Evolutionary conservation across 2,329 filamentous ascomycete genomes (phyloP), one percentile per base, ranked within the genome.

Genomic region (Sporothrix luriei): DNA sequence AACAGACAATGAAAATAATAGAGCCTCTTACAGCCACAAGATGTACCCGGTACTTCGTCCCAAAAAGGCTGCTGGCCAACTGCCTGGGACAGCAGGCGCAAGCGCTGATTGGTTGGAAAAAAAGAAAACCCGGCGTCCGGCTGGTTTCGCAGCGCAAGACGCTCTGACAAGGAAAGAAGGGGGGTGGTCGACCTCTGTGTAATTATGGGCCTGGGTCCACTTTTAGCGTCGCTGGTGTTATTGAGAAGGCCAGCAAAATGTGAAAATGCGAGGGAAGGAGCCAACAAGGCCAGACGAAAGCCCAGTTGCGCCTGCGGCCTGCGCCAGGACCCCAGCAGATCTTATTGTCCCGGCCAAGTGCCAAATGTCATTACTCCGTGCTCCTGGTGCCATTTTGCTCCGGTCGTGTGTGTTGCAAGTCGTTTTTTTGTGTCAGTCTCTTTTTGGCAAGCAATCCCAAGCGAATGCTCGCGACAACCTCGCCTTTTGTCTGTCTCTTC

Each of bases 151-250:
- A 64, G 40, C 33, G 48, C n/a, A 38, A 40, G n/a, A 29, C 33
- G 67, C 26, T 65, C 33, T 55, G 26, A 43, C 3, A 43, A 61
- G 57, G 33, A 59, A 48, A 48, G 21, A 46, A 26, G 21, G 57
- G 9, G 19, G 29, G 29, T 26, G 38, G 43, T 33, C 33, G 33
- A 33, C 4, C 57, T 46, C 11, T 62, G 61, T 49, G 61, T 48
- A 64, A 48, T 64, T 69, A 49, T 38, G 54, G 54, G 54, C 4
- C 29, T 2, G 61, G 43, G 4, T 38, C 16, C 72, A 52, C 68
- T 67, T 73, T 72, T 70, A 26, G 48, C 48, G 29, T 62, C 52
- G 73, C 72, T 74, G 73, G 73, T 74, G 73, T 74, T 74, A 74
- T 73, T 74, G 72, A 72, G 70, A 70, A 55, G 49, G 61, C 61